Evolutionary conservation across 2,329 filamentous ascomycete species (phyloP), one percentile per base, ranked within the genome.

Genomic region (Phaeoacremonium minimum): DNA sequence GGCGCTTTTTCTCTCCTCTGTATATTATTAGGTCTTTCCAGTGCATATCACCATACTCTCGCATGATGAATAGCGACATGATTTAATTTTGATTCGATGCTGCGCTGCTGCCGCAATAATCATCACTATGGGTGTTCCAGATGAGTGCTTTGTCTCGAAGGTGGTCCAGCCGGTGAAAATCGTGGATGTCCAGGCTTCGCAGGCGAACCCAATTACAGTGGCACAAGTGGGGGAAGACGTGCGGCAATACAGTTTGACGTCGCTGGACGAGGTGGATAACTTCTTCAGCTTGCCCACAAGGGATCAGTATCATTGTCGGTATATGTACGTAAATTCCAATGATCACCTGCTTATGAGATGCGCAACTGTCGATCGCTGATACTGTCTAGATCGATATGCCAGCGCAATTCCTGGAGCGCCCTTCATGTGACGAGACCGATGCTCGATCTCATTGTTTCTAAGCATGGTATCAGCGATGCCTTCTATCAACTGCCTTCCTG

Each of bases 401-500:
- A 55, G 38, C 43, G 40, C 28, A 56, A 46, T 18, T 56, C 53
- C 8, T 56, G 52, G 52, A 43, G 43, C 12, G 45, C 50, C 4
- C 32, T 56, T 8, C 48, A 56, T 32, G 35, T 52, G 28, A 51
- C 51, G 3, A 42, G 28, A 29, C 41, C 38, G 2, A 46, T 54
- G 42, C 40, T 56, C 5, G 42, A 50, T 4, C 37, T 43, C 15
- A 43, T 56, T 30, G 44, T 48, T 5, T 37, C 44, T 5, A 43
- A 41, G n/a, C 50, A 52, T 35, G 41, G 30, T 4, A 44, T 53
- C 11, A 41, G 38, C 30, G 11, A 38, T 8, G 45, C 44, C 6
- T 45, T 56, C 33, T 51, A 46, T 38, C 44, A 51, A 18, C 20
- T 56, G 8, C 46, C 50, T 4, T 53, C 52, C 7, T 54, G 46